These are phyloP conservation scores for Dothistroma pini DNA, from an alignment of 2,329 filamentous ascomycete species.

Conservation along the genomic window DNA sequence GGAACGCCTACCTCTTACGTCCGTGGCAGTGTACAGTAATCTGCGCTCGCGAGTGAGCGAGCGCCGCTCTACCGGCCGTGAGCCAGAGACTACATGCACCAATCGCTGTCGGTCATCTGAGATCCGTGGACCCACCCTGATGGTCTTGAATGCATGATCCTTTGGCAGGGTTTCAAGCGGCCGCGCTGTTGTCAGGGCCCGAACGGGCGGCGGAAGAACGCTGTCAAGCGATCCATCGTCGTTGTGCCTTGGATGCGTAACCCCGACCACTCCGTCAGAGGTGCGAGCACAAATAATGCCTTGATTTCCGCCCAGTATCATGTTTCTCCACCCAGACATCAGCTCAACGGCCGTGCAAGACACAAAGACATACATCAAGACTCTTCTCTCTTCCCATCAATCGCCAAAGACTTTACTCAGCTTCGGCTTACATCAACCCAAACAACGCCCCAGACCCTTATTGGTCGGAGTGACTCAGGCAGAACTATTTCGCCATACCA, in stretches of 20 bases:
- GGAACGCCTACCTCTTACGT: background rate
- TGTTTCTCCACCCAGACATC: background rate
- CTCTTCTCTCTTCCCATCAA: constrained; percentile 4
- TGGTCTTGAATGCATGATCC: background rate
- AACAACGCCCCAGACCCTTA: constrained; percentile 15
- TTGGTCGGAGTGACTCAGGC: constrained; percentile 24
- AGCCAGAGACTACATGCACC: background rate
- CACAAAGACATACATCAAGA: constrained; percentile 5
- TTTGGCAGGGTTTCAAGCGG: background rate
- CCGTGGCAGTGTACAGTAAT: constrained; percentile 9
- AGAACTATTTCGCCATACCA: constrained; percentile 22
- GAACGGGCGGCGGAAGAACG: background rate
- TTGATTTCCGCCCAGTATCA: constrained; percentile 5
- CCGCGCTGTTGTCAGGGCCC: background rate
- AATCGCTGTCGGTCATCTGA: background rate
- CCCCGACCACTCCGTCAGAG: background rate
- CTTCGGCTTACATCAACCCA: constrained; percentile 20
- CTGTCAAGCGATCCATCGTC: background rate
- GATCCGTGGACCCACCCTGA: background rate
- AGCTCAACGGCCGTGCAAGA: background rate
- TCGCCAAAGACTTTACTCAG: constrained; percentile 3
- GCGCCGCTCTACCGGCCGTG: background rate
- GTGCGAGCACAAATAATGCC: constrained; percentile 12
- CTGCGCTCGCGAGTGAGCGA: background rate
- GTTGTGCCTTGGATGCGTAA: background rate